A percentile compares a stretch with the other conserved stretches of the same genome.
phyloP scores from a whole-genome alignment of 345 rosid genomes.

The Moringa oleifera region DNA sequence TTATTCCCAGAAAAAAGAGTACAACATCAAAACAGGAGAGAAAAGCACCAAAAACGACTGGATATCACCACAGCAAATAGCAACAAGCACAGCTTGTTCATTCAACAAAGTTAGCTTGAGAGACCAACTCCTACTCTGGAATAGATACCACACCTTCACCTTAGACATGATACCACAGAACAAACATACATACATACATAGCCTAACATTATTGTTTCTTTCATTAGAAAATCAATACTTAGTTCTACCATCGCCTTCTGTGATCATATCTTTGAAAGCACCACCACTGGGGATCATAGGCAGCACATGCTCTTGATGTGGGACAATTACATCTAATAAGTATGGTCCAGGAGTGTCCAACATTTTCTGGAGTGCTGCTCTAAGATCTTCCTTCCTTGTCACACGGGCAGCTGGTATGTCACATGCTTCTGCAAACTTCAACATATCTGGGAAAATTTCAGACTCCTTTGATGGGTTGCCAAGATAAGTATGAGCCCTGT shows the following conservation, averaged over 20 bases:
- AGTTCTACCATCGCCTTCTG: constrained; percentile 88
- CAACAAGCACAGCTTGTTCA: neutral
- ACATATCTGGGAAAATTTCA: constrained; percentile 81
- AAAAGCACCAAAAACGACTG: neutral
- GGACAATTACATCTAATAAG: constrained; percentile 85
- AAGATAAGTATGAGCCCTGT: constrained; percentile 83
- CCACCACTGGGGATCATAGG: constrained; percentile 99
- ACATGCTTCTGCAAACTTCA: constrained; percentile 81
- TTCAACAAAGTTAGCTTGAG: neutral
- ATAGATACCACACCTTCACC: neutral
- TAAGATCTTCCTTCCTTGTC: constrained; percentile 49
- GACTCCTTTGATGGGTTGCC: constrained; percentile 71
- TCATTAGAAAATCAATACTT: constrained; percentile 27
- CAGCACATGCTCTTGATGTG: constrained; percentile 93
- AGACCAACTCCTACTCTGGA: constrained; percentile 1
- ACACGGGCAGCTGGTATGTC: constrained; percentile 87
- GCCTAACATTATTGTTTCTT: too few species aligned
- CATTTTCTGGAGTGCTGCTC: constrained; percentile 79
- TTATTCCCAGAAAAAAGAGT: neutral
- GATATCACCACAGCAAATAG: neutral
- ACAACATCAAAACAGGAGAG: neutral
- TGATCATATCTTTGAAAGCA: constrained; percentile 77
- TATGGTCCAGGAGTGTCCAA: constrained; percentile 90
- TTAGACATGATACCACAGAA: neutral
- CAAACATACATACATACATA: constrained; percentile 9